Percentiles rank a stretch among this genome's conserved stretches.
These are phyloP conservation scores for Vickermania ingenoplastis DNA, from an alignment of 208 protist genomes.

Conservation along the genomic window DNA sequence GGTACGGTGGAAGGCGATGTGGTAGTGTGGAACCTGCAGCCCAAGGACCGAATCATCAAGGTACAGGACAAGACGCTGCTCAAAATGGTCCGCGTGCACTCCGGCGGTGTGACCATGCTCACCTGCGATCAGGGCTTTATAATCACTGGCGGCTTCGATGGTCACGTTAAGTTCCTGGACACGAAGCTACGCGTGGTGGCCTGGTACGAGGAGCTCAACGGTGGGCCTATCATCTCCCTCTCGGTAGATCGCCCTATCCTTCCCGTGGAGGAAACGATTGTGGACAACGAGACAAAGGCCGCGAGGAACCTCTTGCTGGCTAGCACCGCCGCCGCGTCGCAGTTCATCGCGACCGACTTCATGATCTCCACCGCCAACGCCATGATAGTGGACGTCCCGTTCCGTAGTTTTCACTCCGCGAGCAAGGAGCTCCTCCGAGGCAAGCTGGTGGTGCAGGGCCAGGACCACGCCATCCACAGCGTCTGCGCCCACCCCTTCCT, in stretches of 20 bases:
- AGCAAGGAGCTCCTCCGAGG: constrained; percentile 46
- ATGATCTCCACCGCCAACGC: constrained; percentile 86
- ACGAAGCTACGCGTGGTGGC: constrained; percentile 87
- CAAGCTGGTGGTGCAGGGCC: constrained; percentile 81
- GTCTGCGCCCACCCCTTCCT: constrained; percentile 78
- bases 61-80: constrained; percentile 84
- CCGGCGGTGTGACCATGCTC: constrained; percentile 71
- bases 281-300: constrained; percentile 17
- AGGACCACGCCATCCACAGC: constrained; percentile 76
- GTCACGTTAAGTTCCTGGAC: constrained; percentile 93
- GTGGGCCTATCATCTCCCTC: constrained; percentile 87
- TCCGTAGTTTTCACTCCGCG: constrained; percentile 65
- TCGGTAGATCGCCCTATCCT: constrained; percentile 67
- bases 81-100: constrained; percentile 90
- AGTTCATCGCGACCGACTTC: constrained; percentile 82
- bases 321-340: constrained; percentile 34
- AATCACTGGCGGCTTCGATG: constrained; percentile 91
- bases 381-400: constrained; percentile 84
- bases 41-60: constrained; percentile 67
- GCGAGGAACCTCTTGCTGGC: constrained; percentile 26
- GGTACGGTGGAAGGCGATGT: constrained; percentile 90
- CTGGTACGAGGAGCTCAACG: constrained; percentile 94
- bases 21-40: constrained; percentile 83
- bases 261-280: constrained; percentile 22
- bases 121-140: constrained; percentile 70